Evolutionary conservation across 139 green algal genomes (phyloP).

Genomic region (Diplosphaera chodatii): DNA sequence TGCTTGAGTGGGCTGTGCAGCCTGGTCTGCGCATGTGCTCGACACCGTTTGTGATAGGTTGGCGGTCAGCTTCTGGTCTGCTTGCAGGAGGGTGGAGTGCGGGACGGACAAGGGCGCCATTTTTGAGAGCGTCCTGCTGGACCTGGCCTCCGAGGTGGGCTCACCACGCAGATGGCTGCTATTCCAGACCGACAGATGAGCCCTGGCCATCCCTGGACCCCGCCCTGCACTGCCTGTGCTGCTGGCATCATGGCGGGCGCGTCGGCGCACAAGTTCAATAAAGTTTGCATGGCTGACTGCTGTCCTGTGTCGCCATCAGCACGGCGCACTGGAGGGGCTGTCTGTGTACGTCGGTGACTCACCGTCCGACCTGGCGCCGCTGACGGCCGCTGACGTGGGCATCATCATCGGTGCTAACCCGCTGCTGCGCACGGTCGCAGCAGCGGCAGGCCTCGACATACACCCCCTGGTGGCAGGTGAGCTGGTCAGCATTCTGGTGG

Average conservation of each 20-base stretch:
- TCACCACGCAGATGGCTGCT: too few relatives aligned
- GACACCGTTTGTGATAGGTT: too few relatives aligned
- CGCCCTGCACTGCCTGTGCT: too few relatives aligned
- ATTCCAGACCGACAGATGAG: neutral
- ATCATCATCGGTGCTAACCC: constrained; percentile 61
- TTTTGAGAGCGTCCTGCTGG: constrained; percentile 30
- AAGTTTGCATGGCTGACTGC: neutral
- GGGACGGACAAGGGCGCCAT: constrained; percentile 49
- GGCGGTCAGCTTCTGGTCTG: too few relatives aligned
- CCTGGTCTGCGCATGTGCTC: too few relatives aligned
- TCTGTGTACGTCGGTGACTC: constrained; percentile 54
- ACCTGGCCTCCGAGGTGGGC: constrained; percentile 6
- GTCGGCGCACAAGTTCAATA: too few relatives aligned
- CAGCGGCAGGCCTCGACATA: constrained; percentile 22
- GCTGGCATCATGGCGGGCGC: too few relatives aligned
- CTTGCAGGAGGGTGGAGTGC: constrained; percentile 27
- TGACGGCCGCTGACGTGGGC: constrained; percentile 58
- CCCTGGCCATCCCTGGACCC: too few relatives aligned
- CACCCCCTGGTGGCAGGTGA: constrained; percentile 22
- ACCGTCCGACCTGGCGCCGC: constrained; percentile 41
- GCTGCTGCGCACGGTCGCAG: constrained; percentile 37
- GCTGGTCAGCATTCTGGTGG: too few relatives aligned
- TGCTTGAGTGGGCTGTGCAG: too few relatives aligned
- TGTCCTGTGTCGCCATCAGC: neutral
- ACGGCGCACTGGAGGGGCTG: neutral